These are phyloP conservation scores for Ogataea degrootiae DNA, from an alignment of 805 yeast species.

Conservation along the genomic window DNA sequence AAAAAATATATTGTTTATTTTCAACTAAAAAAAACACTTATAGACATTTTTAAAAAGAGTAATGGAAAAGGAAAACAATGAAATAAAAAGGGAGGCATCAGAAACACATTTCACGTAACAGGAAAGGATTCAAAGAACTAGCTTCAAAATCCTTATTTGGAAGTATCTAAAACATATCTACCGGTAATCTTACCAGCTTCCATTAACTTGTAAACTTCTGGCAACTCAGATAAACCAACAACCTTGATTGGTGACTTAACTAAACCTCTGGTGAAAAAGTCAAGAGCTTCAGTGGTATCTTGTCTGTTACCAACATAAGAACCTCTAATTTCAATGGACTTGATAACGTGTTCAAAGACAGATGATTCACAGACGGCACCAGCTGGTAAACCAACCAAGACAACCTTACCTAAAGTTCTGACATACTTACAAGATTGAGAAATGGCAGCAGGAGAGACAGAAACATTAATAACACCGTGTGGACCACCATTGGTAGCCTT, in stretches of 20 bases:
- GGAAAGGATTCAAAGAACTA: neutral
- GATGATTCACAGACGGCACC: conserved; percentile 68
- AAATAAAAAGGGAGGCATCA: neutral
- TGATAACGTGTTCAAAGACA: conserved; percentile 71
- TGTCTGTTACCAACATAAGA: conserved; percentile 90
- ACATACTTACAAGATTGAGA: conserved; percentile 55
- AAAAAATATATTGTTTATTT: too few relatives aligned
- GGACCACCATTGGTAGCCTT: conserved; percentile 48
- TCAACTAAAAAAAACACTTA: too few relatives aligned
- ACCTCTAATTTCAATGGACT: conserved; percentile 69
- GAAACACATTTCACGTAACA: neutral
- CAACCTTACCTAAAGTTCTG: conserved; percentile 58
- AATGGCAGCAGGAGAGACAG: conserved; percentile 51
- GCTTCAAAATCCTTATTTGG: conserved; percentile 48
- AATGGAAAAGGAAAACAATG: neutral
- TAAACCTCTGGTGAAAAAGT: conserved; percentile 64
- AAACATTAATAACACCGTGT: conserved; percentile 68
- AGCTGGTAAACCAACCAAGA: conserved; percentile 71
- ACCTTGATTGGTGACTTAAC: conserved; percentile 64
- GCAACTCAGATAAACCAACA: conserved; percentile 71
- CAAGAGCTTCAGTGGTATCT: conserved; percentile 75
- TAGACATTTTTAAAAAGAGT: neutral
- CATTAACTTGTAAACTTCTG: conserved; percentile 72
- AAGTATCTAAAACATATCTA: conserved; percentile 82
- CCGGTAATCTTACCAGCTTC: conserved; percentile 83